Percentiles rank a stretch among this genome's conserved stretches.
Evolutionary conservation across 75 land plant species (phyloP).

Genomic region (Selaginella moellendorffii): DNA sequence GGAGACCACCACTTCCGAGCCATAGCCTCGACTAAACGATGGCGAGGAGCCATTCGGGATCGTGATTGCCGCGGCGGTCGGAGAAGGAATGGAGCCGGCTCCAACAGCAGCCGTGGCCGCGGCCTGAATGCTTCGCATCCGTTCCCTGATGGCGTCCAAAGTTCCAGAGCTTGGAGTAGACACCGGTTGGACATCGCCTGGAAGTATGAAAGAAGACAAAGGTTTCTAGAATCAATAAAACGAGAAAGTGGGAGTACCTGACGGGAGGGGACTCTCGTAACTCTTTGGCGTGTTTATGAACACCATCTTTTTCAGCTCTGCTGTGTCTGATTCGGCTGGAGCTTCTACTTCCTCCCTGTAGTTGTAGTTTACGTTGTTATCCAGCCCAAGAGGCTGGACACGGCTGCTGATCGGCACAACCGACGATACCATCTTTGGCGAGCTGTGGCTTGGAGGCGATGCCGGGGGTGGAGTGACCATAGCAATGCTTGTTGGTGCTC

Average conservation of each 20-base stretch:
- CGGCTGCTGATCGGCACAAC: slow-evolving; percentile 56
- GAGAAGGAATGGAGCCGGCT: neutral
- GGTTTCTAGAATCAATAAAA: no score
- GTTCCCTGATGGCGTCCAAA: slow-evolving; percentile 83
- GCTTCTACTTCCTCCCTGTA: neutral
- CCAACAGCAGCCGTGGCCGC: slow-evolving; percentile 54
- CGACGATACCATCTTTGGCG: slow-evolving; percentile 52
- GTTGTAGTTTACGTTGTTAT: slow-evolving; percentile 8
- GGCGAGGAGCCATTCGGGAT: neutral
- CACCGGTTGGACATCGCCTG: neutral
- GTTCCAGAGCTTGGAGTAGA: slow-evolving; percentile 28
- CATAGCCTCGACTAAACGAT: neutral
- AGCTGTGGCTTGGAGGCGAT: slow-evolving; percentile 27
- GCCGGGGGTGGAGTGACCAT: slow-evolving; percentile 83
- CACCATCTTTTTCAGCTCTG: neutral
- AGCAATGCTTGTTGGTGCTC: slow-evolving; percentile 77
- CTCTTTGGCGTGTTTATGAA: neutral
- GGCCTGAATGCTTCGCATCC: slow-evolving; percentile 93
- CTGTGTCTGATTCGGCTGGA: neutral
- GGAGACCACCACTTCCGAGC: no score
- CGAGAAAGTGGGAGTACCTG: no score
- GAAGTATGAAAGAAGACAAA: no score
- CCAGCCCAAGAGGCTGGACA: slow-evolving; percentile 31
- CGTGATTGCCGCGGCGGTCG: no score
- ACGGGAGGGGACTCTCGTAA: no score